Evolutionary conservation across 2,329 filamentous ascomycete genomes (phyloP), one percentile per base, ranked within the genome.

Genomic region (Fusarium euwallaceae): DNA sequence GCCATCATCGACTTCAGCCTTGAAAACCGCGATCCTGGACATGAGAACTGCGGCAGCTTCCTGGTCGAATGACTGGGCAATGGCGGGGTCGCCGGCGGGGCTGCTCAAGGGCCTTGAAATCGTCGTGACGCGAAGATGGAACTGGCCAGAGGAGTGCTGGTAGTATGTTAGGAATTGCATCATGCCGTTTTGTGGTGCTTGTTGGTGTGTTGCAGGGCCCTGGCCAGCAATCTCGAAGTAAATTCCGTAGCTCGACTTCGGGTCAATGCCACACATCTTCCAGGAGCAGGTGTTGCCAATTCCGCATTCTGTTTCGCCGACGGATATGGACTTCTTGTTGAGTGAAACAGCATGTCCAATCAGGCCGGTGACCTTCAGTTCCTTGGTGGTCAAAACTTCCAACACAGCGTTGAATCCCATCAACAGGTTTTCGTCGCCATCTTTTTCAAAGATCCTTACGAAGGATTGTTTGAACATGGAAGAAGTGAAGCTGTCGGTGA

Each of bases 391-490:
- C 41, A 99, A 86, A 17, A 98, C 96, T 83, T 99, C 97, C 14
- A 99, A 88, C 12, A 95, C 95, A 36, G 95, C 97, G 81, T 99
- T 99, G 87, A 99, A 99, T 53, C 95, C 97, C 97, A 99, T 99
- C 11, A 97, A 86, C 16, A 99, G 89, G 81, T 98, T 98, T 76
- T 98, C 97, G 69, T 97, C 93, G 2, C 90, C 94, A 81, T 99
- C 97, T 84, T 98, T 98, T 82, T 99, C 97, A 81, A 99, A 99
- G 20, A 99, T 92, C 69, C 97, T 93, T 61, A 97, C 93, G 80
- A 99, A 99, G 0, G 97, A 98, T 82, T 99, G 97, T 86, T 97
- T 98, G 88, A 98, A 99, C 92, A 99, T 98, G 68, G 96, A 98
- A 0, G 97, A 97, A 5, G 96, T 98, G 83, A 99, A 99, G 82